Evolutionary conservation across 768 basidiomycete genomes (phyloP).

Genomic region (Boletus rufocinnamomeus): DNA sequence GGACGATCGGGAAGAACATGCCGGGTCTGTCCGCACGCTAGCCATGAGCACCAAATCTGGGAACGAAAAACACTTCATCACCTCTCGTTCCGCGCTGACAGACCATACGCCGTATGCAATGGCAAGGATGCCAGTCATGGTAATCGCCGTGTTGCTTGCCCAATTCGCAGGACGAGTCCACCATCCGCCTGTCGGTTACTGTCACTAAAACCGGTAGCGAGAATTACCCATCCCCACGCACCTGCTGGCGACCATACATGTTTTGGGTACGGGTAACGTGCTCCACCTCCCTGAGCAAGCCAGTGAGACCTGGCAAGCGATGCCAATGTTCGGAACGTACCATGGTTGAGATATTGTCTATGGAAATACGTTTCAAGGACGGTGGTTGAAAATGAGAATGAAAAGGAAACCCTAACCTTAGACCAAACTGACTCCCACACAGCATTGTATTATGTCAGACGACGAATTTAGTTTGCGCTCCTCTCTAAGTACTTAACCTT

Average conservation of each 20-base stretch:
- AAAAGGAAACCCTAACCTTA: slow-evolving; percentile 21
- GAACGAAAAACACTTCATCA: slow-evolving; percentile 30
- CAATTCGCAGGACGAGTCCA: slow-evolving; percentile 92
- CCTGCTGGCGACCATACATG: slow-evolving; percentile 94
- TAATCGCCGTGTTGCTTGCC: slow-evolving; percentile 80
- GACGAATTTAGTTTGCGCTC: not conserved
- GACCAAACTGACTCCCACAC: not conserved
- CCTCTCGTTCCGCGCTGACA: slow-evolving; percentile 79
- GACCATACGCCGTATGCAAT: slow-evolving; percentile 69
- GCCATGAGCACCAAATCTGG: slow-evolving; percentile 6
- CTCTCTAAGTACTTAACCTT: too few species aligned
- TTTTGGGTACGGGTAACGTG: slow-evolving; percentile 91
- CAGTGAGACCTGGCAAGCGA: not conserved
- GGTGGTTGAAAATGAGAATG: not conserved
- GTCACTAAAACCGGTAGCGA: not conserved
- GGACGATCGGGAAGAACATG: slow-evolving; percentile 59
- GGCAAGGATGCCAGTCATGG: slow-evolving; percentile 65
- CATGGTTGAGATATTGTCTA: slow-evolving; percentile 11
- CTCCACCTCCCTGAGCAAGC: slow-evolving; percentile 69
- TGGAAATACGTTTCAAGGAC: not conserved
- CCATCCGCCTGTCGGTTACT: slow-evolving; percentile 74
- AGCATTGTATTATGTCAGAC: slow-evolving; percentile 3
- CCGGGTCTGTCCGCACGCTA: slow-evolving; percentile 48
- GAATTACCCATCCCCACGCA: slow-evolving; percentile 32
- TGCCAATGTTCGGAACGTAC: not conserved